Evolutionary conservation across 176 grass and related monocot species (phyloP).

Genomic region (Carex kokanica): DNA sequence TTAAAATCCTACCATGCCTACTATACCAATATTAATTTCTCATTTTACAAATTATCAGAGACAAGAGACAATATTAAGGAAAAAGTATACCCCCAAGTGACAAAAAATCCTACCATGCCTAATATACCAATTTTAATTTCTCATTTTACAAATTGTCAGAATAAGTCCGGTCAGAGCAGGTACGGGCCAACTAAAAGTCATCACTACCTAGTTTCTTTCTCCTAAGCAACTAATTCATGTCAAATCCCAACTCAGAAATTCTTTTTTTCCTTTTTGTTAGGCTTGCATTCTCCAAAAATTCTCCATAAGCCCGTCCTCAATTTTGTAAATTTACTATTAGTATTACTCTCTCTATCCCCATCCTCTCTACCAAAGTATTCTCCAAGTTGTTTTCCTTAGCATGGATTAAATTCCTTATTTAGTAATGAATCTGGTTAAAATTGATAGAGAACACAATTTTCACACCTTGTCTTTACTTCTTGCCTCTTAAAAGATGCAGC

Average conservation of each 20-base stretch:
- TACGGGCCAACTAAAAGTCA: not conserved
- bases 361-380: not conserved
- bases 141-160: slow-evolving; percentile 28
- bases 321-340: slow-evolving; percentile 7
- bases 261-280: slow-evolving; percentile 13
- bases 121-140: slow-evolving; percentile 23
- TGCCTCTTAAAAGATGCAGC: not conserved
- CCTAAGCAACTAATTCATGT: slow-evolving; percentile 15
- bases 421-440: slow-evolving; percentile 1
- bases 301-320: slow-evolving; percentile 5
- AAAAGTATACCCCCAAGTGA: not conserved
- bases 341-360: not conserved
- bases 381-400: not conserved
- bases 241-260: slow-evolving; percentile 16
- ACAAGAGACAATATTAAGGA: not conserved
- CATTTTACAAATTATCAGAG: slow-evolving; percentile 17
- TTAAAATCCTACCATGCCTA: not conserved
- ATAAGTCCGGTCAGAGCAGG: slow-evolving; percentile 5
- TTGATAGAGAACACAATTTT: not conserved
- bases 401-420: not conserved
- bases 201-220: slow-evolving; percentile 21
- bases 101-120: slow-evolving; percentile 6
- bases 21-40: slow-evolving; percentile 7
- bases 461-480: not conserved
- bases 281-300: slow-evolving; percentile 1